phyloP scores from a whole-genome alignment of 768 basidiomycete species.

The Boletus fagicola region DNA sequence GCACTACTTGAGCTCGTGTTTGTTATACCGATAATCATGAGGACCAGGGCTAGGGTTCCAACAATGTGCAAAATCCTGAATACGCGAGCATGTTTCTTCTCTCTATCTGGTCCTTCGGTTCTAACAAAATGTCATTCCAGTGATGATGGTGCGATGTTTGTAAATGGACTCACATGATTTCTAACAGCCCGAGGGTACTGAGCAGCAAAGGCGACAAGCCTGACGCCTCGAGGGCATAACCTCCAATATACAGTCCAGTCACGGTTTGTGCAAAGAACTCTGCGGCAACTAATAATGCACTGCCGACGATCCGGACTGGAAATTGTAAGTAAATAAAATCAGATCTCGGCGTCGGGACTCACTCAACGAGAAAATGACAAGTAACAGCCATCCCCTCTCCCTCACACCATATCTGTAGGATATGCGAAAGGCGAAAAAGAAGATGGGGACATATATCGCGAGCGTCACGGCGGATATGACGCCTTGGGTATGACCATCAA shows the following conservation, averaged over 20 bases:
- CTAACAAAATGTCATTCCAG: conserved; percentile 20
- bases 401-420: conserved; percentile 54
- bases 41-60: conserved; percentile 28
- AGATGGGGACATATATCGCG: conserved; percentile 57
- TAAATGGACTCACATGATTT: conserved; percentile 32
- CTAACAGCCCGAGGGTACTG: conserved; percentile 37
- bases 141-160: not conserved
- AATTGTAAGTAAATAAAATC: conserved; percentile 4
- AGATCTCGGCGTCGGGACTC: conserved; percentile 22
- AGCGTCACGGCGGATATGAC: conserved; percentile 60
- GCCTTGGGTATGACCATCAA: conserved; percentile 37
- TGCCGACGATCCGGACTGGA: conserved; percentile 57
- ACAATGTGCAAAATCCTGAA: conserved; percentile 33
- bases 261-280: conserved; percentile 42
- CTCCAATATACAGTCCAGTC: conserved; percentile 48
- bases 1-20: conserved; percentile 12
- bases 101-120: conserved; percentile 28
- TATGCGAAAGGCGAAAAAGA: conserved; percentile 44
- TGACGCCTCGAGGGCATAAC: conserved; percentile 43
- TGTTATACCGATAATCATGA: conserved; percentile 36
- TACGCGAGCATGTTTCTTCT: conserved; percentile 1
- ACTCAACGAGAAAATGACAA: conserved; percentile 61
- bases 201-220: conserved; percentile 41
- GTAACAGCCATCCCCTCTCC: conserved; percentile 66
- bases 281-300: conserved; percentile 54